Conservation (phyloP, 2,329 filamentous ascomycete species). For the Claviceps sorghi region DNA sequence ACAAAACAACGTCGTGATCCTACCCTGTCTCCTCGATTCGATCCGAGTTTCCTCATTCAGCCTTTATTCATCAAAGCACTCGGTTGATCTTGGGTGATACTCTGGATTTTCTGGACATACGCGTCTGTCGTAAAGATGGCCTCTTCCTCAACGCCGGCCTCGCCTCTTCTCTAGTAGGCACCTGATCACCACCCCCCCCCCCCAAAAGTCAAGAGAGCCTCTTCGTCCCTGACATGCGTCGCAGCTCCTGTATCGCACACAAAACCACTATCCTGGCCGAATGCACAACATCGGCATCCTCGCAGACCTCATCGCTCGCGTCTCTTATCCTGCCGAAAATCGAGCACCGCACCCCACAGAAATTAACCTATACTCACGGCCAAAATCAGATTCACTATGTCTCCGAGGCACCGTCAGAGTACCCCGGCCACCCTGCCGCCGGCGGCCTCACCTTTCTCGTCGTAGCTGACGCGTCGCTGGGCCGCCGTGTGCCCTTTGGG, state of each 20-base stretch:
- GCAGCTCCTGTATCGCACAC: slow-evolving; percentile 76
- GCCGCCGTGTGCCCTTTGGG: slow-evolving; percentile 80
- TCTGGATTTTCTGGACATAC: background rate
- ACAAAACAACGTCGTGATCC: background rate
- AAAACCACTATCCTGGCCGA: slow-evolving; percentile 86
- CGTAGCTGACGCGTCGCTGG: slow-evolving; percentile 65
- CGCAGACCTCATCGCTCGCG: slow-evolving; percentile 71
- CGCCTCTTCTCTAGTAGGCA: slow-evolving; percentile 56
- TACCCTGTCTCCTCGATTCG: background rate
- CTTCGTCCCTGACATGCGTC: background rate
- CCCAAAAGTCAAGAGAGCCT: background rate
- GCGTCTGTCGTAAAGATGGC: slow-evolving; percentile 37
- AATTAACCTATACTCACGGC: slow-evolving; percentile 89
- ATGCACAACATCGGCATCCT: slow-evolving; percentile 74
- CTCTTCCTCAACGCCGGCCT: slow-evolving; percentile 52
- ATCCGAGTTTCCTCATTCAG: background rate
- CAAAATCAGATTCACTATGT: slow-evolving; percentile 92
- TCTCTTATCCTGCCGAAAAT: slow-evolving; percentile 94
- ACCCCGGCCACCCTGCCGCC: slow-evolving; percentile 42
- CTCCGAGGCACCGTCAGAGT: slow-evolving; percentile 61
- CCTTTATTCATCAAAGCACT: background rate
- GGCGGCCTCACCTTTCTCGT: slow-evolving; percentile 86
- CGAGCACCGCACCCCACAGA: slow-evolving; percentile 62
- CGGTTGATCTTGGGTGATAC: background rate
- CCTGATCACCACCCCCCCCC: background rate